Base-by-base conservation (phyloP, 495 filamentous ascomycete species). In the Penicillium odoratum region DNA sequence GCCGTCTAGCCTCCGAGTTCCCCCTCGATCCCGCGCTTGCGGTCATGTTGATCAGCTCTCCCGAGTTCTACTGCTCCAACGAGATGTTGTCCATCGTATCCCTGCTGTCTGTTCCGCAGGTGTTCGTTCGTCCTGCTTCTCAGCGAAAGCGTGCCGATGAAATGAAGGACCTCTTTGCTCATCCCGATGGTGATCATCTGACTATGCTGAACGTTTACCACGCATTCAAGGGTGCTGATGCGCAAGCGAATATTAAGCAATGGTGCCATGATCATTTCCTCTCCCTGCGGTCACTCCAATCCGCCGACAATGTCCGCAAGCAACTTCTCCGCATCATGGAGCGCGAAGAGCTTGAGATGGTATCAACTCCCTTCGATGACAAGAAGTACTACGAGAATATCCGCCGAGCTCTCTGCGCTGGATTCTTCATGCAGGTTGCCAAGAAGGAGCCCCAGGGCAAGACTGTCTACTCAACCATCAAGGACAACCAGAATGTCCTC, bases 371-470 rank as follows among this genome's bases (percentile, higher is more conserved):
- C 1, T 97, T 97, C 75, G 88, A 92, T 49, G 87, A 98, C 74
- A 97, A 96, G 81, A 89, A 93, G 60, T 99, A 99, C 76, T 98
- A 97, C 70, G 91, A 84, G 72, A 99, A 99, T 67, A 98, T 99
- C 66, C 89, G 92, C 21, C 87, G 91, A 15, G 94, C 94, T 9
- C 80, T 99, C n/a, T 88, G 96, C 13, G 84, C 91, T 2, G 94
- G 94, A 21, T 99, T 98, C 79, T 99, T 99, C 80, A 99, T 99
- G 94, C 95, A 99, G 68, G 89, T 98, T n/a, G 94, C 94, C 42
- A 97, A 92, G 84, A 89, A 86, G 62, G 90, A 96, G 56, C 74
- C 77, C 36, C 80, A 73, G 45, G 85, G 85, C 61, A 97, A 96
- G 82, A 83, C 82, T 36, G 71, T 74, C 57, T 99, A 99, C 75